These are phyloP conservation scores for Aspergillus hortae DNA, from an alignment of 2,329 filamentous ascomycete genomes.

Conservation along the genomic window DNA sequence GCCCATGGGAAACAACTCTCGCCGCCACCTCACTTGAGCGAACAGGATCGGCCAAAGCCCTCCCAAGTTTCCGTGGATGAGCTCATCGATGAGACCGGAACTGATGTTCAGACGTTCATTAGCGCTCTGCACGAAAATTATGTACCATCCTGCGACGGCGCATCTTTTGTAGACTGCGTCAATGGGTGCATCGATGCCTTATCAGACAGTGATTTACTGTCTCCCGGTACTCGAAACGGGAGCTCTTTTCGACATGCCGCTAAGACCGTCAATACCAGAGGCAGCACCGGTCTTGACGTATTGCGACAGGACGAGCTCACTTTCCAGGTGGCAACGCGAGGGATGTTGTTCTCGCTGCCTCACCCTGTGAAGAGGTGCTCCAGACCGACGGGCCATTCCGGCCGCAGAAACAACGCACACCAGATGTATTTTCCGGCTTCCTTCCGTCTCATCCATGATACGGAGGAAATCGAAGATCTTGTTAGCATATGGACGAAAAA, in stretches of 20 bases:
- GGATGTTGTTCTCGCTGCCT: conserved; percentile 79
- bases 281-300: conserved; percentile 51
- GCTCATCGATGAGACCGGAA: conserved; percentile 89
- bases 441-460: conserved; percentile 76
- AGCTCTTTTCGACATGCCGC: conserved; percentile 46
- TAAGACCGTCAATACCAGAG: conserved; percentile 56
- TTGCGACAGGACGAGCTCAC: conserved; percentile 90
- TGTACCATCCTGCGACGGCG: conserved; percentile 68
- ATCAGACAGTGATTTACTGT: conserved; percentile 83
- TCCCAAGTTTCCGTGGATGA: conserved; percentile 68
- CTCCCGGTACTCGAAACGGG: conserved; percentile 52
- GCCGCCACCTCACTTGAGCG: conserved; percentile 58
- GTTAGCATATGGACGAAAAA: conserved; percentile 46
- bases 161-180: conserved; percentile 70
- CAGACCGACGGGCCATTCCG: conserved; percentile 34
- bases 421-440: conserved; percentile 93
- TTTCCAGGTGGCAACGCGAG: conserved; percentile 85
- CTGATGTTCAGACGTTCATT: conserved; percentile 85
- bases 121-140: conserved; percentile 94
- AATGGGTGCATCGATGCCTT: conserved; percentile 82
- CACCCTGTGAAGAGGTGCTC: conserved; percentile 69
- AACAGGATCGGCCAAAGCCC: conserved; percentile 56
- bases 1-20: conserved; percentile 46
- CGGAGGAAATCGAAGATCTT: conserved; percentile 74
- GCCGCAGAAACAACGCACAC: conserved; percentile 57